These are phyloP conservation scores for Phascolomyces articulosus DNA, from an alignment of 371 early-diverging fungal species.

Conservation along the genomic window DNA sequence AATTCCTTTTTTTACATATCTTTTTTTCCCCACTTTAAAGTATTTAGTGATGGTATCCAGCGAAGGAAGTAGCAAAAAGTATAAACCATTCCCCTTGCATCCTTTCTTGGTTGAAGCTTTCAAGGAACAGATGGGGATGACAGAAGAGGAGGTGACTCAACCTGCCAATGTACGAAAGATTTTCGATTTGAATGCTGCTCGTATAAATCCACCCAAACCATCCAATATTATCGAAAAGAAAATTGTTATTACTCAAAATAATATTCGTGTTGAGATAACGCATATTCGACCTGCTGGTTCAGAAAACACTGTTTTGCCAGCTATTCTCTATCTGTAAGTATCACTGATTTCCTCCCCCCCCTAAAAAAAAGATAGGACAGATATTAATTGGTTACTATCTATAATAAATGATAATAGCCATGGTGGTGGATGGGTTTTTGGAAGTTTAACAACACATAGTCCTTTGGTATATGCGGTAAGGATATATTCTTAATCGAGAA, in stretches of 20 bases:
- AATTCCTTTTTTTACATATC: neutral
- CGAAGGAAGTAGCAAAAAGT: neutral
- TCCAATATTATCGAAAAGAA: conserved; percentile 1
- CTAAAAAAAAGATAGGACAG: no score
- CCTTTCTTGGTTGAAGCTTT: neutral
- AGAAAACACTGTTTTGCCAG: conserved; percentile 14
- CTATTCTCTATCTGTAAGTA: conserved; percentile 15
- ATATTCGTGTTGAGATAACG: conserved; percentile 8
- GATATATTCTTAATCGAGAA: neutral
- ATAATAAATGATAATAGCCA: conserved; percentile 1
- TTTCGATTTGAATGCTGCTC: conserved; percentile 11
- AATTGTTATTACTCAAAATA: conserved; percentile 1
- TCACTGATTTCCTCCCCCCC: no score
- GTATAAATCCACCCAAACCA: conserved; percentile 6
- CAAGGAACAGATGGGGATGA: conserved; percentile 1
- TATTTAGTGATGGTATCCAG: neutral
- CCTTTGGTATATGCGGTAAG: conserved; percentile 7
- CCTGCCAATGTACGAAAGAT: neutral
- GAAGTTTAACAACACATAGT: conserved; percentile 11
- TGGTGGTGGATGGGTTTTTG: conserved; percentile 22
- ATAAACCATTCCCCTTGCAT: conserved; percentile 7
- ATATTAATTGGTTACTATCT: neutral
- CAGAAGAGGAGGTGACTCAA: conserved; percentile 8
- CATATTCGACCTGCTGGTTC: conserved; percentile 12
- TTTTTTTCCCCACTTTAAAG: no score